Evolutionary conservation across 2,329 filamentous ascomycete species (phyloP).

Genomic region (Sporothrix dimorphospora): DNA sequence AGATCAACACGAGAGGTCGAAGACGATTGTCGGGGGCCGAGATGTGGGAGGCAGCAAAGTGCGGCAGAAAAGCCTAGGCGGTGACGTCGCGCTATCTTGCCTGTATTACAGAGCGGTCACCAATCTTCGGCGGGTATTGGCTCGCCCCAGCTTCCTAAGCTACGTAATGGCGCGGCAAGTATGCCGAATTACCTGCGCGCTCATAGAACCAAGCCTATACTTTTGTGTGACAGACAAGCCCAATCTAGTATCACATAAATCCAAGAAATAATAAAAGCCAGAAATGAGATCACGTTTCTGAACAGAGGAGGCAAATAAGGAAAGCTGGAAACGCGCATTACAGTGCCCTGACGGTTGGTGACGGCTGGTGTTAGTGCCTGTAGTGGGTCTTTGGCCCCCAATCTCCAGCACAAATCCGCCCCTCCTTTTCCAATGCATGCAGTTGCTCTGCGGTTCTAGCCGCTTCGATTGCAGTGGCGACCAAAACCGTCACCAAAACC

Average conservation of each 20-base stretch:
- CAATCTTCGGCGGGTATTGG: slow-evolving; percentile 17
- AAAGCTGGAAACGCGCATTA: neutral
- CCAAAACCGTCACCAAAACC: neutral
- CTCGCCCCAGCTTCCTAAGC: neutral
- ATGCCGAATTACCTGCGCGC: neutral
- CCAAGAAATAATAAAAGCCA: neutral
- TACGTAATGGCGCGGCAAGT: neutral
- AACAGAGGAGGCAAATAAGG: neutral
- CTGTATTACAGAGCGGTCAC: slow-evolving; percentile 9
- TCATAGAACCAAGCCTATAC: neutral
- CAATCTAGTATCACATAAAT: neutral
- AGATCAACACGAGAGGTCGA: neutral
- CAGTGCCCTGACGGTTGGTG: neutral
- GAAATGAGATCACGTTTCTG: neutral
- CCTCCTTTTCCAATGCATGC: slow-evolving; percentile 12
- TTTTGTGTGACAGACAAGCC: neutral
- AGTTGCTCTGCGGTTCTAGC: slow-evolving; percentile 26
- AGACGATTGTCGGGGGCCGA: neutral
- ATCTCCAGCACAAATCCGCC: no score
- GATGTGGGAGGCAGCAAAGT: neutral
- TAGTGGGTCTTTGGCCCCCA: neutral
- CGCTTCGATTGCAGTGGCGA: slow-evolving; percentile 28
- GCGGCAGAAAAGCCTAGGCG: slow-evolving; percentile 18
- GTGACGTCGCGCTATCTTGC: slow-evolving; percentile 14
- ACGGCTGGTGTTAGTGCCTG: neutral